Base-by-base conservation (phyloP, 768 basidiomycete genomes). In the Russula griseocarnosa region DNA sequence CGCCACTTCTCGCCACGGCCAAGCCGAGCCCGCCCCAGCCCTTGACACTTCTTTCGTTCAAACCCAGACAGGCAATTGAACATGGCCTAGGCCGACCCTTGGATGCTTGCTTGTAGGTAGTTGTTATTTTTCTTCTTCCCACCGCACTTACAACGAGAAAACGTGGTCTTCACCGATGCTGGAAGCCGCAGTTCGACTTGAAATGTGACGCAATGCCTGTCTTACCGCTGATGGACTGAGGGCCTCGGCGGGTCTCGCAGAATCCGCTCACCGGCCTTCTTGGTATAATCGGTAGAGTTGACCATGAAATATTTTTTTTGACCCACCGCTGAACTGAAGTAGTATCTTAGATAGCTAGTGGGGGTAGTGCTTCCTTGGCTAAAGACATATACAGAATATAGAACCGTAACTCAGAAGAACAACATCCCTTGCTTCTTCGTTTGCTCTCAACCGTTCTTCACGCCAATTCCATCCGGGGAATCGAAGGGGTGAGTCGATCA, bases 11-110 rank as follows among this genome's bases (percentile, higher is more conserved):
- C 52, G 58, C 52, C 58, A n/a, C 53, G 58, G 42, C 38, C 58
- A 32, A 64, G 52, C 36, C 44, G 51, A 53, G 57, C 46, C 46
- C 42, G 50, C 42, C 56, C 62, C 49, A 58, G 56, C 62, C 62
- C 55, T 44, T 55, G 36, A 49, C 52, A 26, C 20, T 24, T 8
- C 51, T 28, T 30, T 44, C 13, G n/a, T 24, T 38, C 28, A 47
- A 63, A 58, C 18, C 11, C n/a, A 52, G 32, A 44, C 56, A 42
- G 53, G 38, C 46, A 49, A 42, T 16, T 5, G 30, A 24, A 26
- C 34, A 24, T 28, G 60, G 44, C 46, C 42, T 34, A 55, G 36
- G 20, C 36, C 34, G 36, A 28, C 26, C 46, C 34, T 20, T 44
- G 24, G 50, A 60, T 24, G 24, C 20, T 55, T 24, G 24, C 20